Evolutionary conservation across 1,284 basidiomycete species (phyloP).

Genomic region (Austroboletus novae-zelandiae): DNA sequence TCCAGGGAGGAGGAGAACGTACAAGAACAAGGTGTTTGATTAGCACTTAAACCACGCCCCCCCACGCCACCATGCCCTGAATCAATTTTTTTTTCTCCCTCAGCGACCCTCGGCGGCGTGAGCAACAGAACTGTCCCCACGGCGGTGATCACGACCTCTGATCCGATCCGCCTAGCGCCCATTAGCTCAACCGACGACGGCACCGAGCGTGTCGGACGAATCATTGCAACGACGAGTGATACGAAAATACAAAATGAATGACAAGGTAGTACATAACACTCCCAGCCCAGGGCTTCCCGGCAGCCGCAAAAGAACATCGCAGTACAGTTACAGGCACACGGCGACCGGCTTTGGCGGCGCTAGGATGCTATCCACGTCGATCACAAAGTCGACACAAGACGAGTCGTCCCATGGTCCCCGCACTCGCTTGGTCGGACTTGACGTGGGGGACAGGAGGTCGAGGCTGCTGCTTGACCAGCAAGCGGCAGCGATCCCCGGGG

Average conservation of each 20-base stretch:
- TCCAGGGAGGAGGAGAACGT: conserved; percentile 9
- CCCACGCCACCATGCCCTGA: conserved; percentile 32
- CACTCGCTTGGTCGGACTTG: conserved; percentile 36
- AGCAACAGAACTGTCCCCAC: too few relatives aligned
- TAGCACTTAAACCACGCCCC: conserved; percentile 17
- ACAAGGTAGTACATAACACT: conserved; percentile 5
- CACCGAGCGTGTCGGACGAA: neutral
- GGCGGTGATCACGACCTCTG: neutral
- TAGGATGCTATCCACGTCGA: conserved; percentile 49
- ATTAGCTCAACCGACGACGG: neutral
- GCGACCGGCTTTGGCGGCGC: conserved; percentile 48
- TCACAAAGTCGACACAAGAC: conserved; percentile 37
- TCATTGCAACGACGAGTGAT: neutral
- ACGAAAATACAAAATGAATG: neutral
- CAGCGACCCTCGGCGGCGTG: too few relatives aligned
- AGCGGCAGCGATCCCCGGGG: conserved; percentile 10
- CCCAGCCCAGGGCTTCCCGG: too few relatives aligned
- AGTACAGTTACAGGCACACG: conserved; percentile 14
- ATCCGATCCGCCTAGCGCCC: neutral
- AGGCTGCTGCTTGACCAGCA: conserved; percentile 21
- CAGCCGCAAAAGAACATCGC: too few relatives aligned
- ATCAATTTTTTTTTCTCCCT: conserved; percentile 5
- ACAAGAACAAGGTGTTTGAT: conserved; percentile 10
- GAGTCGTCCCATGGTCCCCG: conserved; percentile 63
- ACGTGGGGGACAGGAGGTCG: conserved; percentile 18